Conservation (phyloP, 495 filamentous ascomycete species). For the Xylaria bambusicola region DNA sequence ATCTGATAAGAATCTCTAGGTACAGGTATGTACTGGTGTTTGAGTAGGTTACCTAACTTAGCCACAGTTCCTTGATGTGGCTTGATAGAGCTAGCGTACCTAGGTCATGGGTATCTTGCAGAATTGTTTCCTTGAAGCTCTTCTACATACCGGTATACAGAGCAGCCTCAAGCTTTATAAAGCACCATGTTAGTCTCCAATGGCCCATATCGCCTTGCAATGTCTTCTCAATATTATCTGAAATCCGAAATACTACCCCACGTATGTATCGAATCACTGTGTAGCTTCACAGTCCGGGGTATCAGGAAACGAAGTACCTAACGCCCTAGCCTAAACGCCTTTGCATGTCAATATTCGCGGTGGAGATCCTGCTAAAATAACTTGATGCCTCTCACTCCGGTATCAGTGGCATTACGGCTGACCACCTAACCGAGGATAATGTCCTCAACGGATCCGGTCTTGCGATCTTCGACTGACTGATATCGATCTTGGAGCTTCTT, state of each 20-base stretch:
- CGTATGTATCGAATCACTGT: neutral
- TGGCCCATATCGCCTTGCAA: neutral
- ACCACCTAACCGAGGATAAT: constrained; percentile 26
- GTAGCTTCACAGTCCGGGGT: constrained; percentile 1
- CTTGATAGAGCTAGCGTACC: too few relatives aligned
- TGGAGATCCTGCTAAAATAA: constrained; percentile 41
- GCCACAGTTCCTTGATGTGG: too few relatives aligned
- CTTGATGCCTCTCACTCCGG: constrained; percentile 48
- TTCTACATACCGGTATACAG: too few relatives aligned
- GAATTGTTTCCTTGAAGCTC: too few relatives aligned
- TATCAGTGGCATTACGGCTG: constrained; percentile 45
- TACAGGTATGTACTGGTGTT: too few relatives aligned
- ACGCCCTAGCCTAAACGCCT: constrained; percentile 32
- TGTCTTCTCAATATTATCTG: too few relatives aligned
- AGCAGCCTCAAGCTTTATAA: constrained; percentile 3
- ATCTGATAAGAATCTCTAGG: too few relatives aligned
- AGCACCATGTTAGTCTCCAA: neutral
- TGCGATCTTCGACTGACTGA: constrained; percentile 21
- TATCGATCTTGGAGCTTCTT: constrained; percentile 20
- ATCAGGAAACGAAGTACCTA: constrained; percentile 14
- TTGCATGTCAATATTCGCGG: constrained; percentile 58
- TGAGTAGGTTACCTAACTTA: too few relatives aligned
- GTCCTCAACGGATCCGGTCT: constrained; percentile 28
- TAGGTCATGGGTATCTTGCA: too few relatives aligned
- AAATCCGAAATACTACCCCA: constrained; percentile 2